Evolutionary conservation across 345 rosid species (phyloP).

Genomic region (Brassica napus): Da-Ae NC_063444.1:34672001-34672500

Average conservation of each 20-base stretch:
- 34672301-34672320: conserved; percentile 23
- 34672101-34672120: conserved; percentile 35
- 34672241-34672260: conserved; percentile 26
- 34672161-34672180: conserved; percentile 34
- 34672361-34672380: conserved; percentile 20
- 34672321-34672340: background rate
- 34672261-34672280: conserved; percentile 24
- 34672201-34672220: conserved; percentile 34
- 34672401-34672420: conserved; percentile 5
- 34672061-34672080: conserved; percentile 38
- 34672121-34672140: conserved; percentile 36
- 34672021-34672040: conserved; percentile 42
- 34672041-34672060: conserved; percentile 34
- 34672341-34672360: conserved; percentile 9
- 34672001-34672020: conserved; percentile 35
- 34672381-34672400: conserved; percentile 17
- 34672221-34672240: conserved; percentile 23
- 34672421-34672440: conserved; percentile 14
- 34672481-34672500: conserved; percentile 10
- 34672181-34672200: conserved; percentile 32
- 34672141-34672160: conserved; percentile 28
- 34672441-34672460: conserved; percentile 10
- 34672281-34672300: background rate
- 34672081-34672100: conserved; percentile 36
- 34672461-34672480: background rate